Conservation (phyloP, 2,329 filamentous ascomycete genomes). For the Kalmusia sp. region DNA sequence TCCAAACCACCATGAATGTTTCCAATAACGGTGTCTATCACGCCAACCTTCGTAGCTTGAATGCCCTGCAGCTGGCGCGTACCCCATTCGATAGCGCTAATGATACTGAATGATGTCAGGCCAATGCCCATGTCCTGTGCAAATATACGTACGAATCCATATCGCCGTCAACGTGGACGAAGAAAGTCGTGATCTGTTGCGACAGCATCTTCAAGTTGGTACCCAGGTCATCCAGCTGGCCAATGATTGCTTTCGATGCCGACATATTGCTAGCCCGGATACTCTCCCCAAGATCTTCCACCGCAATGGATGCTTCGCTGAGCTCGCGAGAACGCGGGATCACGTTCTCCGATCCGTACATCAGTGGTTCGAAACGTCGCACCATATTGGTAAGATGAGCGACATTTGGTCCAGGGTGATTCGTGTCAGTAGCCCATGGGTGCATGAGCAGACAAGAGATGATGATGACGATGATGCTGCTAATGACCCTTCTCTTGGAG, state of each 20-base stretch:
- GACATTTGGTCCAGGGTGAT: constrained; percentile 72
- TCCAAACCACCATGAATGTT: constrained; percentile 83
- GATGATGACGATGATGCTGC: constrained; percentile 67
- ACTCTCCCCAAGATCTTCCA: constrained; percentile 93
- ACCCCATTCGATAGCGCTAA: constrained; percentile 97
- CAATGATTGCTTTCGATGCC: constrained; percentile 83
- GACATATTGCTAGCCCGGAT: constrained; percentile 91
- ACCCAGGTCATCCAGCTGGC: constrained; percentile 83
- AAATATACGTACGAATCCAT: constrained; percentile 73
- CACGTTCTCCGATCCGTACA: constrained; percentile 92
- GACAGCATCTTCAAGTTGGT: constrained; percentile 85
- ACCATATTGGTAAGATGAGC: constrained; percentile 90
- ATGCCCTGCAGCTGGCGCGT: constrained; percentile 75
- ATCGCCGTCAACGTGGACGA: constrained; percentile 90
- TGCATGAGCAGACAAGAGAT: constrained; percentile 71
- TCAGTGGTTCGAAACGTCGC: constrained; percentile 90
- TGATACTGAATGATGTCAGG: constrained; percentile 63
- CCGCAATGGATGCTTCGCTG: constrained; percentile 88
- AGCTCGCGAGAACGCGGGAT: constrained; percentile 85
- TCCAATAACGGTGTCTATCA: constrained; percentile 77
- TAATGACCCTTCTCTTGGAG: constrained; percentile 72
- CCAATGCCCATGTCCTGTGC: neutral
- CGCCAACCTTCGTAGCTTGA: constrained; percentile 53
- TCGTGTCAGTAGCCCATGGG: constrained; percentile 68
- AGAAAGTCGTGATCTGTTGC: constrained; percentile 87